Base-by-base conservation (phyloP, 345 rosid genomes). In the Linum tenue region DNA sequence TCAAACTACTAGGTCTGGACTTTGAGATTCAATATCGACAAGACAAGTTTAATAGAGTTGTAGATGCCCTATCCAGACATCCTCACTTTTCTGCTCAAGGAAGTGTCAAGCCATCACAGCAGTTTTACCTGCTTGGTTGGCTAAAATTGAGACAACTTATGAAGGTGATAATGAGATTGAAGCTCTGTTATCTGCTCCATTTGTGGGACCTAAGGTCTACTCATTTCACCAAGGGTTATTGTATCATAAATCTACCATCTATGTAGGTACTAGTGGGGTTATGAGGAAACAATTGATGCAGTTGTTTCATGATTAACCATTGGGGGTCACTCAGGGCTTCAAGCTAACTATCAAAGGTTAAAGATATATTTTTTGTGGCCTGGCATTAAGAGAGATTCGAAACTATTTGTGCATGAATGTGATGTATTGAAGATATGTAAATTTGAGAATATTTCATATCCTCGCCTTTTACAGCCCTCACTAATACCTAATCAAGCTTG, bases 401-500 rank as follows among this genome's bases (percentile, higher is more conserved):
- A 4, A 3, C 36, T 15, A 22, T 3, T 15, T 17, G 60, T 57
- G 4, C 14, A 3, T 6, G 15, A 55, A 5, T 55, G 58, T 55
- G 15, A 55, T 15, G 15, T 12, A 3, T 55, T 15, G 5, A 15
- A 55, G 16, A 55, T 2, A 22, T 55, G 58, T 9, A 57, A 17
- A 57, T 35, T 15, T 22, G 60, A n/a, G 9, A 57, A n/a, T 9
- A 6, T 15, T 41, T 4, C 44, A 41, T 4, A 41, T 8, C 44
- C 44, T 41, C 39, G 67, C 7, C 67, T 64, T 42, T 12, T 64
- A 37, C 41, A 64, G 11, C 58, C 67, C 35, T 15, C 43, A 12
- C 67, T 3, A 4, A 12, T 64, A 4, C 67, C 57, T 2, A 1
- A 64, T 7, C 36, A 15, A 7, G 48, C 10, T 5, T 48, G 67